phyloP scores from a whole-genome alignment of 2,329 filamentous ascomycete genomes.

The Neopestalotiopsis rosae region DNA sequence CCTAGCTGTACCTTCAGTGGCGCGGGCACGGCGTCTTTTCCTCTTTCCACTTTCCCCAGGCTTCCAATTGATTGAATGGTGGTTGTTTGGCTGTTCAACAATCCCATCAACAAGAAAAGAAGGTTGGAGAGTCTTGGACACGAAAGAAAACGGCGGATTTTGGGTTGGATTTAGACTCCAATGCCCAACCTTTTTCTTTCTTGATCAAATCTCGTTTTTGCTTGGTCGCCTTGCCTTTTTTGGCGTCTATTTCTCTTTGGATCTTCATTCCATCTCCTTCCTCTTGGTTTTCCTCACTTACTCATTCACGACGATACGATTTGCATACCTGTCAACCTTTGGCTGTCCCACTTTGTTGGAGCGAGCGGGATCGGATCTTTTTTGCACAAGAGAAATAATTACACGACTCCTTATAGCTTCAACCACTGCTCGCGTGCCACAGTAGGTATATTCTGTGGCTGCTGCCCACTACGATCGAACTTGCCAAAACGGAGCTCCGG shows the following conservation, averaged over 20 bases:
- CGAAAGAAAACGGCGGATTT: not conserved
- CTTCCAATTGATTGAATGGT: too few species aligned
- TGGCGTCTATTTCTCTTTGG: not conserved
- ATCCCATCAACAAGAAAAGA: not conserved
- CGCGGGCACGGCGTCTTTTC: not conserved
- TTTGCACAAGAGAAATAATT: not conserved
- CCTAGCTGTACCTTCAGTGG: not conserved
- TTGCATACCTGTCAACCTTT: not conserved
- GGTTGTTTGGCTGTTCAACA: not conserved
- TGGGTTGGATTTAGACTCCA: slow-evolving; percentile 1
- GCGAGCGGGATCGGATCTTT: not conserved
- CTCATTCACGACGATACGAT: slow-evolving; percentile 3
- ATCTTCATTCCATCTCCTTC: not conserved
- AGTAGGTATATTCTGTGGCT: not conserved
- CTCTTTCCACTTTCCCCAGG: not conserved
- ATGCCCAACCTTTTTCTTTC: not conserved
- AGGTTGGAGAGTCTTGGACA: not conserved
- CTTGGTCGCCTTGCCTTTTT: not conserved
- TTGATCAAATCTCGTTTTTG: too few species aligned
- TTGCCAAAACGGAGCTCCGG: not conserved
- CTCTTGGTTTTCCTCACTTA: not conserved
- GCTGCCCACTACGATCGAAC: not conserved
- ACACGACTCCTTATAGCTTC: not conserved
- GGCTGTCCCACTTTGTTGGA: not conserved
- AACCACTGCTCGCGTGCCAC: not conserved